Evolutionary conservation across 1,284 basidiomycete species (phyloP), one percentile per base, ranked within the genome.

Genomic region (Cryptococcus neoformans): DNA sequence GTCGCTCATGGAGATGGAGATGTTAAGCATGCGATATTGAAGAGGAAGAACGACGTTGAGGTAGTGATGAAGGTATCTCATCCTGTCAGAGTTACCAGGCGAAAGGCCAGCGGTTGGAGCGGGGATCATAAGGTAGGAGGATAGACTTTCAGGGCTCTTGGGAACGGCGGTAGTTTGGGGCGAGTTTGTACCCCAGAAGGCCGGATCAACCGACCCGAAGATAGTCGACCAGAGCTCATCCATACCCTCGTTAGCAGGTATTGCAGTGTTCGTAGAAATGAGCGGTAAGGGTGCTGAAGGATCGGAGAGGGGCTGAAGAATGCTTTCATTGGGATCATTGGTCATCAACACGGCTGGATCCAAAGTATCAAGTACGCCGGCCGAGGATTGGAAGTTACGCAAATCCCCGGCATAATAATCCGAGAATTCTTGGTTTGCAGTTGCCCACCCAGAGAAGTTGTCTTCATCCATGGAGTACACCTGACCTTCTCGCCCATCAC

Each of bases 51-150:
- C 64, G n/a, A 65, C 60, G 10, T 57, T 59, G 17, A 67, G 59
- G 54, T 69, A 69, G 55, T 69, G 67, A 17, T 63, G 57, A 21
- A 69, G 55, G 54, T 64, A 67, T 6, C 56, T 54, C 55, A 62
- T 53, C 16, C 59, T 45, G 8, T 38, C 45, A 2, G 46, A 17
- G 10, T 56, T 34, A 44, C 17, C 3, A 36, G 52, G 14, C 4
- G 49, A 21, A 49, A 40, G 36, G 45, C 55, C 14, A 48, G 55
- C 40, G 9, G 53, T 44, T 16, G 57, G 53, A 12, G 37, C 59
- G 56, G n/a, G 55, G 34, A 49, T 49, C 11, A 10, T 55, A 44
- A 4, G 35, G n/a, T n/a, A 41, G n/a, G 51, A 42, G 7, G 51
- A 40, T 10, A 12, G 28, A 28, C 28, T 28, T 28, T 28, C 28